Percentiles rank a stretch among this genome's conserved stretches.
Evolutionary conservation across 1,284 basidiomycete genomes (phyloP).

Genomic region (Austroboletus novae-zelandiae): DNA sequence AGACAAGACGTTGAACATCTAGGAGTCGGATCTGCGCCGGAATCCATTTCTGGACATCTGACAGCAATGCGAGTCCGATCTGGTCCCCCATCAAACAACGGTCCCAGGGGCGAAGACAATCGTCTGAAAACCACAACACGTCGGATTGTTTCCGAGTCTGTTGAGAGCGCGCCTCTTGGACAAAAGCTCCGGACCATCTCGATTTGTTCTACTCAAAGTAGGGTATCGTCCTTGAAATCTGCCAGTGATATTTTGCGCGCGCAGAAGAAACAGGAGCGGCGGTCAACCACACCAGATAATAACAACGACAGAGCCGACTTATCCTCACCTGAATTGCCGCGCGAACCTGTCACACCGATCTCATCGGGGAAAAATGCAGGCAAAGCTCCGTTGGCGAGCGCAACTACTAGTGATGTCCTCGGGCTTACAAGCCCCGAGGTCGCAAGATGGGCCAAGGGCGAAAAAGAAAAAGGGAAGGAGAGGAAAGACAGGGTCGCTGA

Average conservation of each 20-base stretch:
- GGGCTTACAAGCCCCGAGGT: conserved; percentile 51
- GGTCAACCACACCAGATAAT: conserved; percentile 16
- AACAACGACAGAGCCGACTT: conserved; percentile 25
- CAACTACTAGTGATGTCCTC: conserved; percentile 31
- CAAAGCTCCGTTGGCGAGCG: conserved; percentile 8
- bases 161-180: conserved; percentile 1
- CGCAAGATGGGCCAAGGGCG: conserved; percentile 43
- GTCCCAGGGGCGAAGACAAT: not conserved
- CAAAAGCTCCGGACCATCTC: conserved; percentile 6
- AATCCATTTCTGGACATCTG: conserved; percentile 31
- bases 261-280: conserved; percentile 8
- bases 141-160: conserved; percentile 24
- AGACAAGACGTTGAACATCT: conserved; percentile 8
- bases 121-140: conserved; percentile 6
- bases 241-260: not conserved
- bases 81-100: conserved; percentile 5
- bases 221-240: conserved; percentile 7
- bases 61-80: conserved; percentile 23
- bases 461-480: conserved; percentile 26
- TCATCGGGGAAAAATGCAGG: conserved; percentile 31
- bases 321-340: conserved; percentile 54
- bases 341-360: conserved; percentile 45
- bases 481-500: conserved; percentile 30
- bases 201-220: conserved; percentile 4
- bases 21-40: conserved; percentile 20